Evolutionary conservation across 371 early-diverging fungal genomes (phyloP), one percentile per base, ranked within the genome.

Genomic region (Funneliformis caledonium): DNA sequence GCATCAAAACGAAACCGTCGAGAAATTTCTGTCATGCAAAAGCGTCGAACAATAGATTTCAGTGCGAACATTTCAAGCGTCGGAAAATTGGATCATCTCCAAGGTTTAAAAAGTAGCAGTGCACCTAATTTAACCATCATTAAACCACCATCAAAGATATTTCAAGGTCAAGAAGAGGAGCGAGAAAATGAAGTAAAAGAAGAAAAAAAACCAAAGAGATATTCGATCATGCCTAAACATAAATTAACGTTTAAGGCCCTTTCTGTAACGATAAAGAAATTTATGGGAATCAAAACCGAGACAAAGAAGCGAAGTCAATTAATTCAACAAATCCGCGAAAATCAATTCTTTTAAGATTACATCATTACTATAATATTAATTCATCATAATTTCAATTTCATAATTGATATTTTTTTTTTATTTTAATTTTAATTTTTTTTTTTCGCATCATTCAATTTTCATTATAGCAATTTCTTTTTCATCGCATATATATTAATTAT

Each of bases 1-100:
- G 72, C 72, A 31, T 72, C 72, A 47, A 72, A 72, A 52, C 50
- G 22, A 47, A 47, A 72, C 22, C 26, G 72, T 26, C 22, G 72
- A 72, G 72, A 72, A 50, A 72, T 72, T 22, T 47, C 72, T 14
- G 72, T 72, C 31, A 72, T 72, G 72, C 72, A 72, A 14, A 47
- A 72, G 52, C n/a, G 72, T 22, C n/a, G 22, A 48, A 50, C 72
- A 2, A 12, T 69, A 7, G 10, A 45, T 37, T 69, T 22, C 16
- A 16, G 7, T 56, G 56, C 19, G 16, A 14, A 52, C 6, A 19
- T 6, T 56, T 19, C 4, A 19, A 56, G 19, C 14, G 6, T 7
- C 7, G 56, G 19, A 56, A 56, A 11, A 19, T 7, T 56, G 7
- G 19, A 16, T 19, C 56, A 52, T 16, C 16, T 52, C 16, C 14